Evolutionary conservation across 441 rosid species (phyloP), one percentile per base, ranked within the genome.

Genomic region (Eruca vesicaria): DNA sequence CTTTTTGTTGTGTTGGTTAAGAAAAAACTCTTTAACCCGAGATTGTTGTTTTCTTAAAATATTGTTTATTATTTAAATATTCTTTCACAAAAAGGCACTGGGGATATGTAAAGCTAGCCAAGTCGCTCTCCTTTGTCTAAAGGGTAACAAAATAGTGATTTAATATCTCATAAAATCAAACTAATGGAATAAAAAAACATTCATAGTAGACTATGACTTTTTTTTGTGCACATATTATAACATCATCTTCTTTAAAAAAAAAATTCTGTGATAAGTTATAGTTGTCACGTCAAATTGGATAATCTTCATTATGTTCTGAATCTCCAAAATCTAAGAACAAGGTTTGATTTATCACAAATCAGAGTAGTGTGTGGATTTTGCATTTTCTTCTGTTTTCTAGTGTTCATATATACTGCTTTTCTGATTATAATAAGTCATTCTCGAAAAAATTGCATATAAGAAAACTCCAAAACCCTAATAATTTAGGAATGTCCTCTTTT

Each of bases 61-160:
- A 28, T 43, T 5, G 18, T 21, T 56, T 57, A 9, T 28, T 66
- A 66, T 68, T 66, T 66, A 61, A 69, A 78, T 72, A 78, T 77
- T 66, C 77, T 66, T 72, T 19, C 69, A 53, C 41, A 66, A 72
- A 71, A 77, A 72, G 69, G 73, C n/a, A 48, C 57, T 38, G 73
- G 43, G 73, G 38, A 16, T 72, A 10, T 77, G 38, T 66, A 77
- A 77, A 77, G 77, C 63, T 66, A 72, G 55, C 73, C 16, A 60
- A 66, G 60, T 66, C 65, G 48, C 64, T 66, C 73, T 77, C 77
- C 69, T 52, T 66, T 72, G 76, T 41, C 59, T 71, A 50, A 71
- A 33, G 76, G 76, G 72, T 48, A 65, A 70, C 48, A 35, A 65
- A 29, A 28, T 59, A 66, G 31, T 66, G 50, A 38, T 35, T 32